Base-by-base conservation (phyloP, 2,329 filamentous ascomycete species). In the Laburnicola sp. region DNA sequence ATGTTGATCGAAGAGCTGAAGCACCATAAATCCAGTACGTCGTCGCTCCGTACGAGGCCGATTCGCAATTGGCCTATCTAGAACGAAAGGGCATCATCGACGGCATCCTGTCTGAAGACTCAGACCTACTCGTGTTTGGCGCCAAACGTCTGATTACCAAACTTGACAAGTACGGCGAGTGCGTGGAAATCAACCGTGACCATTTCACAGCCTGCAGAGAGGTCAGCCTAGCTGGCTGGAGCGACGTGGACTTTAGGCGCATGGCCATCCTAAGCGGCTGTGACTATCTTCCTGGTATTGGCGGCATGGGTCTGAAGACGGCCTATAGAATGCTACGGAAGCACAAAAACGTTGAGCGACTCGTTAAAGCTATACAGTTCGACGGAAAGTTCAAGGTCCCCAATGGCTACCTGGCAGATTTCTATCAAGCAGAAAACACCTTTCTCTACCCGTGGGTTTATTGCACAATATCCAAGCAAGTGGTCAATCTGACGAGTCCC, bases 231-330 rank as follows among this genome's bases (percentile, higher is more conserved):
- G 87, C 91, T 3, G 93, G 92, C 6, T 99, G 93, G 93, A 88
- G 89, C 2, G 93, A 97, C 70, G 80, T 81, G 7, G 90, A 97
- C 60, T 99, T 99, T 64, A 84, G 94, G 52, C 86, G 86, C 46
- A 99, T 99, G 94, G 91, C 92, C 35, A 99, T 99, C 60, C 76
- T 99, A 53, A 96, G 91, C 68, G 94, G 94, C 6, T 99, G 94
- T 69, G 94, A 99, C 70, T 99, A 99, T 71, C 81, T 97, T n/a
- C 79, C 86, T 2, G 88, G 88, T 51, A 89, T 99, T 55, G 86
- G 85, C 50, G 88, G 88, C 44, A 85, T 99, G 73, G 94, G 94
- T 0, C 74, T 99, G 49, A 97, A 97, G 78, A 97, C 92, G 4
- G 93, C 94, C 0, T 89, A 99, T 73, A 86, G 91, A 38, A 84